These are phyloP conservation scores for Inonotus obliquus DNA, from an alignment of 1,284 basidiomycete species.

Conservation along the genomic window DNA sequence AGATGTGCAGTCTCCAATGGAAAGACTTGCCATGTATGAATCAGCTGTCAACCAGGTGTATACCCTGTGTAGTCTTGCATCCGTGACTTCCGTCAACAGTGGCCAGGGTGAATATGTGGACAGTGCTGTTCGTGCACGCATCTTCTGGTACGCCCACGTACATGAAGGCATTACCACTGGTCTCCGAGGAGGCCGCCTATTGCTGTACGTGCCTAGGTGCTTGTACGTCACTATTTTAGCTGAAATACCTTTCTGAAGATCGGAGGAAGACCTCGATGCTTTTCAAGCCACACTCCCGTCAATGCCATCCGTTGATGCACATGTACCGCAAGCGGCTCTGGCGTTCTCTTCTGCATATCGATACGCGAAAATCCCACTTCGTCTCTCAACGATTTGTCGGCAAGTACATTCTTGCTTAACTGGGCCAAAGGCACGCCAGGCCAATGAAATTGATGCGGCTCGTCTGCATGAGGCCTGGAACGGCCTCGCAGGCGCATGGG, in stretches of 20 bases:
- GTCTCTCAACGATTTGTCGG: constrained; percentile 67
- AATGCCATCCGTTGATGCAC: constrained; percentile 39
- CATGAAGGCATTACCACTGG: constrained; percentile 79
- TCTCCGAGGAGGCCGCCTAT: constrained; percentile 71
- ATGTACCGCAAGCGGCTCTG: constrained; percentile 31
- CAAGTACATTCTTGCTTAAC: constrained; percentile 72
- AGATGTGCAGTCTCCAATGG: constrained; percentile 47
- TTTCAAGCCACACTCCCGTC: constrained; percentile 63
- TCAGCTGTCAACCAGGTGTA: constrained; percentile 61
- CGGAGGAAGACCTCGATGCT: constrained; percentile 61
- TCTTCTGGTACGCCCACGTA: constrained; percentile 84
- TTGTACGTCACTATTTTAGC: constrained; percentile 18
- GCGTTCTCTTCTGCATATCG: constrained; percentile 34
- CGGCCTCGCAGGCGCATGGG: constrained; percentile 74
- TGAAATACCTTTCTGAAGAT: constrained; percentile 33
- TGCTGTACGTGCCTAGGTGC: constrained; percentile 48
- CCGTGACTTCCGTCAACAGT: constrained; percentile 41
- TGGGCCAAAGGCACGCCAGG: constrained; percentile 60
- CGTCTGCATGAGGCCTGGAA: constrained; percentile 73
- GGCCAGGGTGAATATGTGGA: constrained; percentile 56
- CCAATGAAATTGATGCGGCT: constrained; percentile 54
- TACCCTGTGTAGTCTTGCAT: constrained; percentile 57
- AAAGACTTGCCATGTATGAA: constrained; percentile 58
- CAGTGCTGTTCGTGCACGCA: constrained; percentile 59
- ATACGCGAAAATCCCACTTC: constrained; percentile 61